phyloP scores from a whole-genome alignment of 331 rosid species.

The Pyrus hybrid region DNA sequence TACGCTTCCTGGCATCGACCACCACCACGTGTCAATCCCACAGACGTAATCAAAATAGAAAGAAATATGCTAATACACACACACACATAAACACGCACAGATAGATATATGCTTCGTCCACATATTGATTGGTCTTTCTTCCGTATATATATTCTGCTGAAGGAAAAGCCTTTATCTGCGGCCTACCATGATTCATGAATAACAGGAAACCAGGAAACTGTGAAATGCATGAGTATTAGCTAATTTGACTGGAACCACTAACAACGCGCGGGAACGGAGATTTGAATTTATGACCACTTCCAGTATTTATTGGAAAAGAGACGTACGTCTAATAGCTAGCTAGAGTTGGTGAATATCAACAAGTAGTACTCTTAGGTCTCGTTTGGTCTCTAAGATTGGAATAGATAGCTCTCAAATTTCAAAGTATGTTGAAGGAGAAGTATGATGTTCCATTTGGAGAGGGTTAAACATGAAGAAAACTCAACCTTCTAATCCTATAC shows the following conservation, averaged over 20 bases:
- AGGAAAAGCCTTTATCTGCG: too few relatives aligned
- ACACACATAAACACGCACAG: background rate
- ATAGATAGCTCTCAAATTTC: background rate
- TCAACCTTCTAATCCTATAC: background rate
- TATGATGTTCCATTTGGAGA: background rate
- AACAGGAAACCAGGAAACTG: background rate
- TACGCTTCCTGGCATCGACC: constrained; percentile 52
- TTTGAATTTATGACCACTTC: background rate
- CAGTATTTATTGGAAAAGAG: background rate
- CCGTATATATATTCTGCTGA: too few relatives aligned
- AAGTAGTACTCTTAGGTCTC: background rate
- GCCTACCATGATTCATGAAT: too few relatives aligned
- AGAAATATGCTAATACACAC: background rate
- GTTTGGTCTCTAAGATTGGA: background rate
- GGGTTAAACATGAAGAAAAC: background rate
- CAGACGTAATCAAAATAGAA: background rate
- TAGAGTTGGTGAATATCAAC: background rate
- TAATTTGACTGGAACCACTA: background rate
- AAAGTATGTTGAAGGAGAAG: background rate
- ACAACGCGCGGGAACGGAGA: background rate
- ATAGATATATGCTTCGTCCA: background rate
- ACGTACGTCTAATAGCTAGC: background rate
- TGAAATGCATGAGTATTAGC: background rate
- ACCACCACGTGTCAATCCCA: background rate
- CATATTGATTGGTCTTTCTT: background rate